Conservation (phyloP, 106 monocot genomes). For the Dactylorhiza incarnata region DNA sequence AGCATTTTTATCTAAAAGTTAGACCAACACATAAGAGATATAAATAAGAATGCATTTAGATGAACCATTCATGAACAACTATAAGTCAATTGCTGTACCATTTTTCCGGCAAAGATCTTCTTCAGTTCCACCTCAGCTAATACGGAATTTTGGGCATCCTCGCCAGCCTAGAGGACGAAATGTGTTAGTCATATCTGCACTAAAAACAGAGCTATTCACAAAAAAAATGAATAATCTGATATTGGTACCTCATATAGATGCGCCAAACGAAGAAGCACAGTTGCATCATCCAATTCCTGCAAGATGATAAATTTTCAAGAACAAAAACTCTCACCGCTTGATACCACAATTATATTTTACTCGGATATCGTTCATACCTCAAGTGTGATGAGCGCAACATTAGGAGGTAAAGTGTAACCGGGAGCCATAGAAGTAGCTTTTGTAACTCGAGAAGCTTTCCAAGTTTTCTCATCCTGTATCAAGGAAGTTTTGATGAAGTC, state of each 20-base stretch:
- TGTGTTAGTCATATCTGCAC: neutral
- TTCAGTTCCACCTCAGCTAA: slow-evolving; percentile 62
- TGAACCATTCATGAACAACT: neutral
- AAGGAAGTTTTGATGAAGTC: slow-evolving; percentile 6
- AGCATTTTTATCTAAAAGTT: too few relatives aligned
- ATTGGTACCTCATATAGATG: slow-evolving; percentile 76
- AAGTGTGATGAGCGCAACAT: slow-evolving; percentile 75
- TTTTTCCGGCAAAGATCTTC: slow-evolving; percentile 47
- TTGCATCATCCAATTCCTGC: slow-evolving; percentile 70
- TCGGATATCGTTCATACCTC: slow-evolving; percentile 32
- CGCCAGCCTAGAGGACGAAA: slow-evolving; percentile 33
- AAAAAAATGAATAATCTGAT: neutral
- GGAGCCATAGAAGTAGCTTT: slow-evolving; percentile 37
- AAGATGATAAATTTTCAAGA: neutral
- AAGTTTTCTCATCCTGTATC: slow-evolving; percentile 40
- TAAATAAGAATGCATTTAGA: neutral
- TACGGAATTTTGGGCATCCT: slow-evolving; percentile 50
- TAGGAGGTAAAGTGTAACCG: slow-evolving; percentile 62
- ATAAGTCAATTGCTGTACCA: neutral
- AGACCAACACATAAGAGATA: too few relatives aligned
- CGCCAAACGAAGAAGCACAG: slow-evolving; percentile 57
- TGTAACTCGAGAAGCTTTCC: slow-evolving; percentile 43
- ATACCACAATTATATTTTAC: neutral
- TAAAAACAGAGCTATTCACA: neutral
- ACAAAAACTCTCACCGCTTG: neutral